Evolutionary conservation across 352 stramenopile species (phyloP).

Genomic region (Pythium rhizo-oryzae): DNA sequence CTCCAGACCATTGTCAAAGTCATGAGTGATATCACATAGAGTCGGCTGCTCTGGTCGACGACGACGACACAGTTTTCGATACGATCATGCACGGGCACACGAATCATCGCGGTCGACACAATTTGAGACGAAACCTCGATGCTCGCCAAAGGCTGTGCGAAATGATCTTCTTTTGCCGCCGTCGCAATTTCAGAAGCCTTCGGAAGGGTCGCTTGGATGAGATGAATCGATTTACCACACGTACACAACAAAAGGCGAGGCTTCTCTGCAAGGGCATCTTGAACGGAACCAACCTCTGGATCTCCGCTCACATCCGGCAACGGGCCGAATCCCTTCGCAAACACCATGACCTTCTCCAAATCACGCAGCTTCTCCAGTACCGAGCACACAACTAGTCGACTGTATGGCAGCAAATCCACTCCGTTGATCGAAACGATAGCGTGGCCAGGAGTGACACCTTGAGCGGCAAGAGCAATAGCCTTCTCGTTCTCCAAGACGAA

Average conservation of each 20-base stretch:
- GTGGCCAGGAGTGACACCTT: slow-evolving; percentile 44
- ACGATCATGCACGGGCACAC: slow-evolving; percentile 52
- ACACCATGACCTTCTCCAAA: slow-evolving; percentile 52
- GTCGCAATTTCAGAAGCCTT: slow-evolving; percentile 62
- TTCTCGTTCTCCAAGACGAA: slow-evolving; percentile 57
- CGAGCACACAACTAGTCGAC: slow-evolving; percentile 41
- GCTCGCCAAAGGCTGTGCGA: slow-evolving; percentile 49
- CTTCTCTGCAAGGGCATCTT: slow-evolving; percentile 38
- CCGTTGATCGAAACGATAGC: slow-evolving; percentile 59
- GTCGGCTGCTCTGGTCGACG: slow-evolving; percentile 63
- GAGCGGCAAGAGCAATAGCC: slow-evolving; percentile 32
- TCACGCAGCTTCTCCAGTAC: slow-evolving; percentile 59
- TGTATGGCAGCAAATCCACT: slow-evolving; percentile 46
- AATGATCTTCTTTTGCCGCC: slow-evolving; percentile 44
- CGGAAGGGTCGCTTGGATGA: slow-evolving; percentile 53
- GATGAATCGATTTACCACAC: slow-evolving; percentile 55
- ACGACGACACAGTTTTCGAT: slow-evolving; percentile 69
- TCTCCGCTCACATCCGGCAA: slow-evolving; percentile 26
- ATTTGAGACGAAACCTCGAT: slow-evolving; percentile 50
- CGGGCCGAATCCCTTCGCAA: slow-evolving; percentile 44
- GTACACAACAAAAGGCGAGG: slow-evolving; percentile 61
- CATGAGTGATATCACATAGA: slow-evolving; percentile 70
- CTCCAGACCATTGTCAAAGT: slow-evolving; percentile 59
- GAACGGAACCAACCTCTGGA: slow-evolving; percentile 24
- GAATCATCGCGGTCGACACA: slow-evolving; percentile 52